A percentile compares a stretch with the other conserved stretches of the same genome.
Evolutionary conservation across 495 filamentous ascomycete genomes (phyloP).

Genomic region (Talaromyces trachyspermus): DNA sequence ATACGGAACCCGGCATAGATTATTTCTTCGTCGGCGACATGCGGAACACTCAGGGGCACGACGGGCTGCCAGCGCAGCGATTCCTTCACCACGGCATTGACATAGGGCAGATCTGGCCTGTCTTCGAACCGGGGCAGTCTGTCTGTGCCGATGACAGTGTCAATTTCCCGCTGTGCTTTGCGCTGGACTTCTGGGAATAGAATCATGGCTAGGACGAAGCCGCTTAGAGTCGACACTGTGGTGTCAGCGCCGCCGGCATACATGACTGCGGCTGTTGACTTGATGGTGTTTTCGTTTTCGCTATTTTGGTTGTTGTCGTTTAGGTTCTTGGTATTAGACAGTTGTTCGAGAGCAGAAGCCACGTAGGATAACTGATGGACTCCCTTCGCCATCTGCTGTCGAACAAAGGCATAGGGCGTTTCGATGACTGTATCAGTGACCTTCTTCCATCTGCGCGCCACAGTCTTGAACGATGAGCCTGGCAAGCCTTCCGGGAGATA

Average conservation of each 20-base stretch:
- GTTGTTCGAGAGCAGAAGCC: conserved; percentile 24
- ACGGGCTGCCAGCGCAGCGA: conserved; percentile 39
- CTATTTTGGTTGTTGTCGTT: not conserved
- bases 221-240: conserved; percentile 27
- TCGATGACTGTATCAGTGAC: conserved; percentile 18
- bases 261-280: conserved; percentile 43
- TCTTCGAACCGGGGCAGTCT: conserved; percentile 28
- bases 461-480: conserved; percentile 35
- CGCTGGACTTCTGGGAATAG: conserved; percentile 35
- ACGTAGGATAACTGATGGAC: conserved; percentile 30
- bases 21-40: conserved; percentile 47
- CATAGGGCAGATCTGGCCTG: conserved; percentile 30
- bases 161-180: conserved; percentile 49
- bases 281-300: conserved; percentile 20
- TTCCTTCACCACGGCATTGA: conserved; percentile 39
- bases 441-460: conserved; percentile 20
- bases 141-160: conserved; percentile 36
- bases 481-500: conserved; percentile 40
- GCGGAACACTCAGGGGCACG: conserved; percentile 42
- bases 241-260: conserved; percentile 55
- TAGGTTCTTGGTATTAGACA: conserved; percentile 13
- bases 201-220: conserved; percentile 37
- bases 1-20: conserved; percentile 31
- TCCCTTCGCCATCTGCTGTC: conserved; percentile 31
- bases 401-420: conserved; percentile 37